Conservation (phyloP, 2,329 filamentous ascomycete species). For the Fusarium newnesense region DNA sequence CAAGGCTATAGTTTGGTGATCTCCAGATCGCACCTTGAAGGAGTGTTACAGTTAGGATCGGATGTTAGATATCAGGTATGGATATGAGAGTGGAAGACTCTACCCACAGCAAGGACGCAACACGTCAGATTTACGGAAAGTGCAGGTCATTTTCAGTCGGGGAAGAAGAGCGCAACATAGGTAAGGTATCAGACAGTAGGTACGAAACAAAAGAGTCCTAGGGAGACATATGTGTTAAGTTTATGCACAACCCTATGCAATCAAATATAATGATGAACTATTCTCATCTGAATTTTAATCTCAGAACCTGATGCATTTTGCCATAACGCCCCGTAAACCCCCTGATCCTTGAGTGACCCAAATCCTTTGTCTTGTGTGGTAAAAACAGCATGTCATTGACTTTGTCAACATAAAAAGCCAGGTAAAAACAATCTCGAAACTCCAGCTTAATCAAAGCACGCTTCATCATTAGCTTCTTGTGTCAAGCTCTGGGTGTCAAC, state of each 20-base stretch:
- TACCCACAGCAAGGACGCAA: no score
- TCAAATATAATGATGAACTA: slow-evolving; percentile 31
- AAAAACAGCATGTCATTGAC: slow-evolving; percentile 27
- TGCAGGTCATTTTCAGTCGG: not conserved
- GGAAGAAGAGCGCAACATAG: not conserved
- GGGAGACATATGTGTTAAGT: not conserved
- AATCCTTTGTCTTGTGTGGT: slow-evolving; percentile 29
- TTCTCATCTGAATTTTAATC: slow-evolving; percentile 37
- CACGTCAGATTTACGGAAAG: not conserved
- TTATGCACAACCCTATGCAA: slow-evolving; percentile 22
- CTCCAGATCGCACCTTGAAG: no score
- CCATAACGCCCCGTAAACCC: slow-evolving; percentile 39
- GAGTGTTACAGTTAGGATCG: not conserved
- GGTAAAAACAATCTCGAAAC: slow-evolving; percentile 45
- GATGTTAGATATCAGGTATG: not conserved
- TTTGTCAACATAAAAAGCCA: slow-evolving; percentile 24
- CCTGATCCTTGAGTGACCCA: slow-evolving; percentile 22
- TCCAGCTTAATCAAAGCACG: slow-evolving; percentile 41
- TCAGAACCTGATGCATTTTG: slow-evolving; percentile 40
- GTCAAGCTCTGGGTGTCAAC: slow-evolving; percentile 2
- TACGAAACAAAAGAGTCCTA: not conserved
- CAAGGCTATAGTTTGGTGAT: not conserved
- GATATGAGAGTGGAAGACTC: not conserved
- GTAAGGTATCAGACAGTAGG: not conserved
- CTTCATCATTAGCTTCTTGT: slow-evolving; percentile 33